Percentiles rank a stretch among this genome's conserved stretches.
Evolutionary conservation across 179 eudicot genomes (phyloP).

Genomic region (Drosera spatulata): DNA sequence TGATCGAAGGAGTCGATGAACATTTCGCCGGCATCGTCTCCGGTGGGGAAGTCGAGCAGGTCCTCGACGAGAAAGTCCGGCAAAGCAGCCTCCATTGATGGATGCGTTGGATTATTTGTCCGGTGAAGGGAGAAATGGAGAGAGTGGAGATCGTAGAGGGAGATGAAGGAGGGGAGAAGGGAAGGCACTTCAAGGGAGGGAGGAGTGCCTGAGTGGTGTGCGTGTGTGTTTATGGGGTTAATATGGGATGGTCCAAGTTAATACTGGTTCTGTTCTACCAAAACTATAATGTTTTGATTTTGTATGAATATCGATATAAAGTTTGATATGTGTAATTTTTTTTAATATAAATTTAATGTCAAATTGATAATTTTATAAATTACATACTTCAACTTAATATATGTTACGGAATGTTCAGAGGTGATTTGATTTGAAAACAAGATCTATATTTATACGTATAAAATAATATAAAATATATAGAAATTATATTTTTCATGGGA

Average conservation of each 20-base stretch:
- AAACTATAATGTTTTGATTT: too few species aligned
- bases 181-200: not conserved
- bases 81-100: not conserved
- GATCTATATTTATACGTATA: too few species aligned
- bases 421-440: too few species aligned
- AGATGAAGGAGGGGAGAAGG: not conserved
- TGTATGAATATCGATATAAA: not conserved
- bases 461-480: too few species aligned
- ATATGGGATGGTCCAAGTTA: not conserved
- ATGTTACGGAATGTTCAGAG: too few species aligned
- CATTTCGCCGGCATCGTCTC: slow-evolving; percentile 7
- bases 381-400: not conserved
- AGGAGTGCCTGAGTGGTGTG: not conserved
- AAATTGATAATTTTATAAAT: too few species aligned
- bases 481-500: too few species aligned
- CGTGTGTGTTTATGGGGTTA: not conserved
- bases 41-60: slow-evolving; percentile 9
- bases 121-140: not conserved
- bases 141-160: not conserved
- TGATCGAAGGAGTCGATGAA: slow-evolving; percentile 2
- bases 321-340: not conserved
- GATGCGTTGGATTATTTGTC: not conserved
- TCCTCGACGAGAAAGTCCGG: slow-evolving; percentile 11
- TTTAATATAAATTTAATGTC: too few species aligned
- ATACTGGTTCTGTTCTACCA: not conserved